Evolutionary conservation across 768 basidiomycete genomes (phyloP).

Genomic region (Podaxis mareebaensis): DNA sequence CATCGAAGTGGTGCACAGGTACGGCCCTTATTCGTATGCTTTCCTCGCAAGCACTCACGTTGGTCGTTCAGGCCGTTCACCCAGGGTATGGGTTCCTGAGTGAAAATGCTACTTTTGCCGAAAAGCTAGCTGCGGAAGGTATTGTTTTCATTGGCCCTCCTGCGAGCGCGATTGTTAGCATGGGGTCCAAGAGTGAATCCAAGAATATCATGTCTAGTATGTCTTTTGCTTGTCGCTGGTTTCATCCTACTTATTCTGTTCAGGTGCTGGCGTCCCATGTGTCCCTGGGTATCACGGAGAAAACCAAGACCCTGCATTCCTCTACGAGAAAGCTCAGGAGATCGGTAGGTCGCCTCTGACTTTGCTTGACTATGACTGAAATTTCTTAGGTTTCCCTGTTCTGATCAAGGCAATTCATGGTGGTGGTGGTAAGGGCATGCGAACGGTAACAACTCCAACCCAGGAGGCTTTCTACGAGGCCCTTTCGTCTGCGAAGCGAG

Average conservation of each 20-base stretch:
- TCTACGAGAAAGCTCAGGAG: conserved; percentile 65
- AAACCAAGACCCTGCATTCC: conserved; percentile 73
- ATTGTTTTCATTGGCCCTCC: conserved; percentile 93
- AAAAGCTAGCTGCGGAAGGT: conserved; percentile 70
- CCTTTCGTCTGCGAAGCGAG: conserved; percentile 84
- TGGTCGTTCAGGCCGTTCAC: conserved; percentile 73
- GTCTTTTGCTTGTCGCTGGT: conserved; percentile 18
- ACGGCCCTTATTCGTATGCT: conserved; percentile 19
- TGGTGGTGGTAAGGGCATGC: conserved; percentile 96
- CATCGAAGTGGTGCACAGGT: conserved; percentile 84
- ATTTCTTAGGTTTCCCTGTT: conserved; percentile 72
- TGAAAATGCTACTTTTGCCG: conserved; percentile 85
- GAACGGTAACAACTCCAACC: conserved; percentile 60
- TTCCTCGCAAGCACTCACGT: conserved; percentile 6
- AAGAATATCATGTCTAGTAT: conserved; percentile 91
- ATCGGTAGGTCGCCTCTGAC: conserved; percentile 50
- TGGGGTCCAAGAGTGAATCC: conserved; percentile 97
- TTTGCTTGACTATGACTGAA: background rate
- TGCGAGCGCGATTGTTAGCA: conserved; percentile 81
- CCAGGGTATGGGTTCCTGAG: conserved; percentile 94
- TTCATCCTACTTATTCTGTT: background rate
- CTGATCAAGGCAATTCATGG: conserved; percentile 97
- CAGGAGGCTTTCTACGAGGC: conserved; percentile 76
- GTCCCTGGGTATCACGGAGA: conserved; percentile 92
- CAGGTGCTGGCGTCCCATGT: conserved; percentile 88